Evolutionary conservation across 306 rosid species (phyloP), one percentile per base, ranked within the genome.

Genomic region (Rosa multiflora): DNA sequence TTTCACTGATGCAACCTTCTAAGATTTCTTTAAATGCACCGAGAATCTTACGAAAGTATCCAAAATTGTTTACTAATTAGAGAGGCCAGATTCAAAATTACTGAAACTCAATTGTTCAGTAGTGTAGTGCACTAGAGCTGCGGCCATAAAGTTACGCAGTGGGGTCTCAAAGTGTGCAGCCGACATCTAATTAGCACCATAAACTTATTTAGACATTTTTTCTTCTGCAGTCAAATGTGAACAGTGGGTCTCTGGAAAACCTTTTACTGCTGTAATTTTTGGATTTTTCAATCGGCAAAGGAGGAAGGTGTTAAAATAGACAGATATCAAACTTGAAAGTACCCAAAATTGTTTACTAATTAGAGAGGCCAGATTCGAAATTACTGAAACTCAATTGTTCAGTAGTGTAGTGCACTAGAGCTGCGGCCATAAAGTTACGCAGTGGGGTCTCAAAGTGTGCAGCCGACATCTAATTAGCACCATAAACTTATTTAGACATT

Each of bases 151-250:
- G 67, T 43, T 5, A 32, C 21, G 48, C 17, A 47, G 72, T 67
- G 79, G 79, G 81, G 67, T 47, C 53, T 3, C 29, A 39, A 26
- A 74, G 61, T 69, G 52, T 20, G 35, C n/a, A 63, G 74, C 85
- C 78, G 76, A 76, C 70, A 71, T 7, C 17, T 0, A 40, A 48
- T 15, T 14, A 39, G 8, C 37, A 35, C n/a, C 20, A 56, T 21
- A 10, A 58, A 21, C 14, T 21, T 9, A 1, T 58, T 35, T 9
- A 58, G 23, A 18, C 61, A 58, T 23, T 2, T 48, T 64, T 78
- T 49, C 43, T 51, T 70, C 42, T 5, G 53, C 79, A 20, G 76
- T 40, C 15, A 10, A 32, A 23, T 23, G n/a, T 23, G n/a, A 10
- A 44, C 61, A 26, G 76, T 78, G 76, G 32, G 15, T 53, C 56